These are phyloP conservation scores for Larix kaempferi DNA, from an alignment of 75 land plant species.

Conservation along the genomic window DNA sequence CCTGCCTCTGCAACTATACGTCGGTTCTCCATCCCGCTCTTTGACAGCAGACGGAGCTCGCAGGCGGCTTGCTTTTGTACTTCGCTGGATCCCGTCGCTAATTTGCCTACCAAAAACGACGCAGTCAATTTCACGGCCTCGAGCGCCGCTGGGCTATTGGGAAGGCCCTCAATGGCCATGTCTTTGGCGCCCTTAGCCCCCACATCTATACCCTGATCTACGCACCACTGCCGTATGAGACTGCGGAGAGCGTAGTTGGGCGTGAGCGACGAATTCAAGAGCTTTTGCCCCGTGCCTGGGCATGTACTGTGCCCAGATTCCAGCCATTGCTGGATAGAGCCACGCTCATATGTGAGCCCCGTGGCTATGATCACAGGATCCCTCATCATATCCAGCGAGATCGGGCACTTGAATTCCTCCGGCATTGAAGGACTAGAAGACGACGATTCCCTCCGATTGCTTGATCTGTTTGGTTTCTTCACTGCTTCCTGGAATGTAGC, in stretches of 20 bases:
- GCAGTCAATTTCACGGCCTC: slow-evolving; percentile 57
- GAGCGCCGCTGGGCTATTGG: slow-evolving; percentile 5
- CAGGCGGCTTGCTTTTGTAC: slow-evolving; percentile 50
- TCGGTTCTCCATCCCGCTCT: slow-evolving; percentile 61
- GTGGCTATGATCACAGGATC: slow-evolving; percentile 72
- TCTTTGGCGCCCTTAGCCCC: not conserved
- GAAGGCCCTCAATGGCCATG: not conserved
- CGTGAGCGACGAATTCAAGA: slow-evolving; percentile 43
- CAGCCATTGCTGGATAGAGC: slow-evolving; percentile 56
- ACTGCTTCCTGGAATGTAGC: not conserved
- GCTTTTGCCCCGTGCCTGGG: slow-evolving; percentile 62
- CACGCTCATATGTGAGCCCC: slow-evolving; percentile 71
- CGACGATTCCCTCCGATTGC: not conserved
- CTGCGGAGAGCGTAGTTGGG: slow-evolving; percentile 65
- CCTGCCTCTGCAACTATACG: slow-evolving; percentile 72
- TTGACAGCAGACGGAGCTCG: slow-evolving; percentile 71
- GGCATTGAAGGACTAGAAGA: slow-evolving; percentile 25
- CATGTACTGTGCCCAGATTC: slow-evolving; percentile 63
- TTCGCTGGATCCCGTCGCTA: slow-evolving; percentile 48
- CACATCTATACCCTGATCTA: slow-evolving; percentile 14
- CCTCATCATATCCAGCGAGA: slow-evolving; percentile 71
- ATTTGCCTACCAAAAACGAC: slow-evolving; percentile 56
- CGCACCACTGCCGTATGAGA: slow-evolving; percentile 67
- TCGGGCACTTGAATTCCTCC: slow-evolving; percentile 66
- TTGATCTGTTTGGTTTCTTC: slow-evolving; percentile 6